Conservation (phyloP, 2,329 filamentous ascomycete genomes). For the Didymella segeticola region DNA sequence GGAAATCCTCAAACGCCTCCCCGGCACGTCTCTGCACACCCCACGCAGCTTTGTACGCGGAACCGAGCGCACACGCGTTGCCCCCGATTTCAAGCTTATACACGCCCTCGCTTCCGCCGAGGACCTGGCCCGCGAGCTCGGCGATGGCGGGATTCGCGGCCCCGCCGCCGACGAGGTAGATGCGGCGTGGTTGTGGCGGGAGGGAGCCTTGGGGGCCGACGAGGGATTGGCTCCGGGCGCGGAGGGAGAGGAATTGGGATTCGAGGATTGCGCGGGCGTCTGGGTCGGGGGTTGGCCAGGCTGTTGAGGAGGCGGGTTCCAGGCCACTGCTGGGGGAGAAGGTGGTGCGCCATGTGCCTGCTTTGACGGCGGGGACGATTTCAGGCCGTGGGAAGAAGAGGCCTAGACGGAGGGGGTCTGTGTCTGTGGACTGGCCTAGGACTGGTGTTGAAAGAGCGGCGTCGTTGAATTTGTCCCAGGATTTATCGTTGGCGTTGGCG, state of each 20-base stretch:
- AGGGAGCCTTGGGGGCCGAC: slow-evolving; percentile 66
- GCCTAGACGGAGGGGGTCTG: slow-evolving; percentile 77
- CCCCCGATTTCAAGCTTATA: slow-evolving; percentile 94
- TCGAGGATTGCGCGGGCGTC: slow-evolving; percentile 90
- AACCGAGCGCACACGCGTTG: slow-evolving; percentile 92
- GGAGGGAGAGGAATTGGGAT: slow-evolving; percentile 91
- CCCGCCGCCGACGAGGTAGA: slow-evolving; percentile 95
- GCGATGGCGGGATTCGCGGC: slow-evolving; percentile 90
- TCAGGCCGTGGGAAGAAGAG: slow-evolving; percentile 96
- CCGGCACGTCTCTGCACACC: slow-evolving; percentile 70
- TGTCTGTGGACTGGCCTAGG: slow-evolving; percentile 63
- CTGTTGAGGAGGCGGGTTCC: slow-evolving; percentile 29
- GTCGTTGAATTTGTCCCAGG: slow-evolving; percentile 85
- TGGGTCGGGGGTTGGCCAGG: slow-evolving; percentile 63
- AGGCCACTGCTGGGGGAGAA: too few species aligned
- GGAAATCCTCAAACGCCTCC: slow-evolving; percentile 87
- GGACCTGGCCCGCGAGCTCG: slow-evolving; percentile 81
- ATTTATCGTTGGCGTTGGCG: slow-evolving; percentile 52
- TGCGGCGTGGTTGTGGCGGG: slow-evolving; percentile 82
- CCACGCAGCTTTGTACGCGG: slow-evolving; percentile 97
- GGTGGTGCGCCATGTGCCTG: slow-evolving; percentile 86
- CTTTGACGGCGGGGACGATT: slow-evolving; percentile 88
- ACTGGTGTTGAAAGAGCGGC: slow-evolving; percentile 71
- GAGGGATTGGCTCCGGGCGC: slow-evolving; percentile 80
- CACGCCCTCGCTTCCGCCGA: slow-evolving; percentile 87